Evolutionary conservation across 106 monocot genomes (phyloP), one percentile per base, ranked within the genome.

Genomic region (Dendrobium huoshanense): DNA sequence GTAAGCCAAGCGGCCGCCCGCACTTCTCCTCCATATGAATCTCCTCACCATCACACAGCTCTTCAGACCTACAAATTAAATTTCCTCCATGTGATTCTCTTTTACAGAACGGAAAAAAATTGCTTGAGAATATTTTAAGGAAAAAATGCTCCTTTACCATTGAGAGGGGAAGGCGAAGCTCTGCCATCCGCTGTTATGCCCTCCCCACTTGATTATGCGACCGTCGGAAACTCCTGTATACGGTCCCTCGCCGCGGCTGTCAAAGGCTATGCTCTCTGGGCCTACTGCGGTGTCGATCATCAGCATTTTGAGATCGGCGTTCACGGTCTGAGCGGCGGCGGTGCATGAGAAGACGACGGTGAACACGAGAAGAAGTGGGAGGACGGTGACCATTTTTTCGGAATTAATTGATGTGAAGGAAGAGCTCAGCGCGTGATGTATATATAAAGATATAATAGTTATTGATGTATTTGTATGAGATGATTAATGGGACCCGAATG

Each of bases 241-340:
- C 13, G 91, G 91, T 0, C 91, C 91, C 8, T 55, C 41, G 42
- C 89, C 89, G 15, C 19, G 15, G 55, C 40, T 54, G 81, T 92
- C 91, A 75, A 92, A 92, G 79, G 83, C 85, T 18, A 92, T 41
- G 81, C 88, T 89, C 85, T 91, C 91, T 33, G 91, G 86, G 16
- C 91, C 91, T 10, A 61, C 17, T 22, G 64, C 43, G 13, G 75
- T 31, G 9, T n/a, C 27, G 7, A 56, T n/a, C 27, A n/a, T 44
- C n/a, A 75, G 45, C 19, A 8, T 45, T 18, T 75, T 42, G 22
- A 75, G 75, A 22, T 24, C 16, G 22, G 17, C 75, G 22, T 47
- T 37, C 17, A 3, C 44, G 3, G 11, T 16, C 19, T 20, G 19
- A 7, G 45, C 42, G 42, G 75, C 5, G 75, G n/a, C 9, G 20